Evolutionary conservation across 805 yeast genomes (phyloP).

Genomic region (Kregervanrija fluxuum): DNA sequence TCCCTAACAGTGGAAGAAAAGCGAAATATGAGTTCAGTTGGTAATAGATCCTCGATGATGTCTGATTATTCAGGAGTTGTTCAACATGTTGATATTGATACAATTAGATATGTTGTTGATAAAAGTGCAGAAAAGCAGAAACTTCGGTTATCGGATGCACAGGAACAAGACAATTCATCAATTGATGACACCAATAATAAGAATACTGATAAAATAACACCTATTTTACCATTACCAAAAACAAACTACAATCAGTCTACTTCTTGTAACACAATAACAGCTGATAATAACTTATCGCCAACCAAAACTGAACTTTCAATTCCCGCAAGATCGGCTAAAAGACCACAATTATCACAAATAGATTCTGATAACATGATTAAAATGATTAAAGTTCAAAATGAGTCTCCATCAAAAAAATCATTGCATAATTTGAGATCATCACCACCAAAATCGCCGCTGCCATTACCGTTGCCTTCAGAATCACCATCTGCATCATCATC

Average conservation of each 20-base stretch:
- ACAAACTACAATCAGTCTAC: too few relatives aligned
- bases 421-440: conserved; percentile 1
- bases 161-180: too few relatives aligned
- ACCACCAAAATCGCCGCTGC: conserved; percentile 12
- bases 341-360: conserved; percentile 16
- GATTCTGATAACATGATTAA: conserved; percentile 4
- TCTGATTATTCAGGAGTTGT: conserved; percentile 32
- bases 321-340: conserved; percentile 27
- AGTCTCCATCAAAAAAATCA: neutral
- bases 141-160: too few relatives aligned
- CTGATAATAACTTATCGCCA: neutral
- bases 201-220: too few relatives aligned
- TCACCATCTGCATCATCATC: neutral
- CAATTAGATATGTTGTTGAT: conserved; percentile 26
- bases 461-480: conserved; percentile 1
- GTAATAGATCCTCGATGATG: conserved; percentile 25
- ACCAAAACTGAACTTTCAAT: conserved; percentile 11
- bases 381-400: conserved; percentile 3
- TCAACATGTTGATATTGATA: conserved; percentile 30
- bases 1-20: too few relatives aligned
- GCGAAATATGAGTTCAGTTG: conserved; percentile 1
- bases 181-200: too few relatives aligned
- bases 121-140: conserved; percentile 1
- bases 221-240: too few relatives aligned
- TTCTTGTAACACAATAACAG: neutral